Evolutionary conservation across 306 rosid genomes (phyloP).

Genomic region (Vigna hirtella): DNA sequence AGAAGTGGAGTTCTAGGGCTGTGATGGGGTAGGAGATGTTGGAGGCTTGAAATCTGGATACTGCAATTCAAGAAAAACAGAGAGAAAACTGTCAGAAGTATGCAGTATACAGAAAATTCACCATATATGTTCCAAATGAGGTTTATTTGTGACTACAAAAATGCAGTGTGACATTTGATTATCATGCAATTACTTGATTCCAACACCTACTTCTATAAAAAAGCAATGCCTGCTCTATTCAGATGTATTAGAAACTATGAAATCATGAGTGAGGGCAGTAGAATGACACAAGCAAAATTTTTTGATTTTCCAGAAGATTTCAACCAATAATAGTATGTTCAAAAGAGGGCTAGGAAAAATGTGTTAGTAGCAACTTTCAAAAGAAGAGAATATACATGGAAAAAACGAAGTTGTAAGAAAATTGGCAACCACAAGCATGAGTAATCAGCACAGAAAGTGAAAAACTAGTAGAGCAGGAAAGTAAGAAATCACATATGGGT

Average conservation of each 20-base stretch:
- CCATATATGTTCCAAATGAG: background rate
- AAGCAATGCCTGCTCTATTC: background rate
- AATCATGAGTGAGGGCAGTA: background rate
- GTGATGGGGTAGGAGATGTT: conserved; percentile 89
- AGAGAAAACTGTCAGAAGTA: background rate
- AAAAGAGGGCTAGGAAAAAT: background rate
- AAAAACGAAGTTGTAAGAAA: conserved; percentile 36
- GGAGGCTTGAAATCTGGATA: conserved; percentile 99
- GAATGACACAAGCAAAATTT: background rate
- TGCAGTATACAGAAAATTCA: conserved; percentile 9
- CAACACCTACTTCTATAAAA: background rate
- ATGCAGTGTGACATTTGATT: background rate
- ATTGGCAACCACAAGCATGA: conserved; percentile 31
- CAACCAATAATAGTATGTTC: background rate
- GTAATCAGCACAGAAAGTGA: conserved; percentile 38
- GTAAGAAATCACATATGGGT: conserved; percentile 65
- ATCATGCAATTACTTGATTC: conserved; percentile 1
- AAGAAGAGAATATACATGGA: conserved; percentile 15
- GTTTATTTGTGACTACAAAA: background rate
- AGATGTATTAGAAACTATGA: background rate
- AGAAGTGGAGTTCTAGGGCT: conserved; percentile 66
- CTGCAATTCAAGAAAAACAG: conserved; percentile 54
- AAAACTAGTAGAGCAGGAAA: conserved; percentile 32
- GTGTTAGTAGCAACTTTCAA: background rate
- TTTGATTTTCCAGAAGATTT: background rate